Evolutionary conservation across 306 rosid species (phyloP), one percentile per base, ranked within the genome.

Genomic region (Erythrophleum fordii): DNA sequence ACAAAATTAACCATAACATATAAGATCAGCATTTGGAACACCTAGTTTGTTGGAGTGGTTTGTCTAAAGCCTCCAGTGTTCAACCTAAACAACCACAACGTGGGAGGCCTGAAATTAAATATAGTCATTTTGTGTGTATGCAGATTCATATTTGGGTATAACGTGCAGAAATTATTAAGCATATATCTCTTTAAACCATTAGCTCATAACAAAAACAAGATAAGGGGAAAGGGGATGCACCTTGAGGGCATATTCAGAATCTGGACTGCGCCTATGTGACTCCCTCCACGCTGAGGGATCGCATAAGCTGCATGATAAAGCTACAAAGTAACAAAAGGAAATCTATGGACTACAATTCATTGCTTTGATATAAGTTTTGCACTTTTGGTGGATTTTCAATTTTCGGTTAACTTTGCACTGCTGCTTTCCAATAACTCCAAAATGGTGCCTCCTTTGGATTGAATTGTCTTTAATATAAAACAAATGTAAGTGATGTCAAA

Each of bases 401-500:
- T 34, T 16, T 22, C 28, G 14, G 62, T 55, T 58, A 56, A 12
- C 62, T 56, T 6, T 56, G 31, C 0, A 18, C n/a, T 53, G 12
- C 28, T 20, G 3, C 60, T 20, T 53, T 20, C 8, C 48, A 6
- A 23, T 14, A 18, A 26, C 10, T 28, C 44, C 45, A 44, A 75
- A 42, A 48, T 44, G 71, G 58, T 44, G 46, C 42, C 55, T 16
- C 11, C 37, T 9, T 8, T 39, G 53, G 42, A 16, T 66, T 52
- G 18, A 60, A 28, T 28, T 18, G 46, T 11, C 26, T 28, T n/a
- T 0, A 34, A 62, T 53, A 46, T 34, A 68, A 64, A 62, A 42
- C 34, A 80, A 61, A 81, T 14, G 28, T 10, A 7, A 39, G 65
- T 73, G 83, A 81, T 51, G 75, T 62, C 18, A 81, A 77, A 80